These are phyloP conservation scores for Agrocybe pediades DNA, from an alignment of 768 basidiomycete genomes.

Conservation along the genomic window DNA sequence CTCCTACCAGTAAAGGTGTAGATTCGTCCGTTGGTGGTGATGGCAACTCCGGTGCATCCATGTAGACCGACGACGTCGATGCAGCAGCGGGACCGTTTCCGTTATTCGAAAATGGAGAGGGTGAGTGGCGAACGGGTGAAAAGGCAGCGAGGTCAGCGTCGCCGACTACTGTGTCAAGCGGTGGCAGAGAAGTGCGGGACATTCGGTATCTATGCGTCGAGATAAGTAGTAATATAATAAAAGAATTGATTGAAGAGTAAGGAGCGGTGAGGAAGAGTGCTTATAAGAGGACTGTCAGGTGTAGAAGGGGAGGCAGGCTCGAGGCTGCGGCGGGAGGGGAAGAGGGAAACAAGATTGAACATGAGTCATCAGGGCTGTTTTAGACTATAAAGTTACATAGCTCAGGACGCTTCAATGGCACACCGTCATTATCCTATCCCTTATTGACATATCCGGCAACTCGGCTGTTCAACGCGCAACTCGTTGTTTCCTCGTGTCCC, in stretches of 20 bases:
- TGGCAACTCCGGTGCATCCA: slow-evolving; percentile 1
- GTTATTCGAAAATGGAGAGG: not conserved
- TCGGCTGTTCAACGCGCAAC: not conserved
- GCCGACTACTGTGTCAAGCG: not conserved
- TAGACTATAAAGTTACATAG: too few relatives aligned
- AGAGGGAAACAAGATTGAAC: not conserved
- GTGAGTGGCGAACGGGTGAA: slow-evolving; percentile 1
- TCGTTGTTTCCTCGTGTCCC: not conserved
- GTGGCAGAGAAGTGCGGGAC: not conserved
- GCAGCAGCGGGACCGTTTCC: not conserved
- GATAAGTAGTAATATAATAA: not conserved
- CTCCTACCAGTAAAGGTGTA: slow-evolving; percentile 14
- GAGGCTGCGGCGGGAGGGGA: slow-evolving; percentile 1
- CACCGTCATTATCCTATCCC: too few relatives aligned
- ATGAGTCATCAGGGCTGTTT: not conserved
- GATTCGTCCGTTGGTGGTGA: slow-evolving; percentile 14
- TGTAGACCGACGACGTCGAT: not conserved
- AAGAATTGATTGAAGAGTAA: not conserved
- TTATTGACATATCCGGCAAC: not conserved
- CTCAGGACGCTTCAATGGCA: too few relatives aligned
- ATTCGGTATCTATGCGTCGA: not conserved
- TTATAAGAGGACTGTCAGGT: too few relatives aligned
- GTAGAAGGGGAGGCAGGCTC: slow-evolving; percentile 1
- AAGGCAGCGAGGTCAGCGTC: slow-evolving; percentile 10
- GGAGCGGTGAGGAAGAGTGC: not conserved